Evolutionary conservation across 164 flowering plant genomes (phyloP), one percentile per base, ranked within the genome.

Genomic region (Annona cherimola): DNA sequence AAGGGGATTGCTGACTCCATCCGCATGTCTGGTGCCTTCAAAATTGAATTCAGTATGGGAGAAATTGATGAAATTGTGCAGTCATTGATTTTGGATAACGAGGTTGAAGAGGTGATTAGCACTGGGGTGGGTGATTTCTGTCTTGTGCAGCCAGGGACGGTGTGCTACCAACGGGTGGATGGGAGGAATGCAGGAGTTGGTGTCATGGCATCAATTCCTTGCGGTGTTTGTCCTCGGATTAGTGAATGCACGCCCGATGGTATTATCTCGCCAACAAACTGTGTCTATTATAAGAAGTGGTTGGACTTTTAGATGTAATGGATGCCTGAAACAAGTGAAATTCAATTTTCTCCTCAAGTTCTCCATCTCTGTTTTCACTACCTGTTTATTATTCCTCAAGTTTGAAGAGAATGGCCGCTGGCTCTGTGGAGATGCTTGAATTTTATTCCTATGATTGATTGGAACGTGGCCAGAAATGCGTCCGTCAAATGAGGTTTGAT

Each of bases 161-260:
- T 67, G 57, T 96, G 97, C 71, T 96, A 91, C 70, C 87, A 70
- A 69, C 61, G 71, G 60, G 66, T 62, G 19, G 75, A 62, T 14
- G 71, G 43, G 45, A 75, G 76, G 68, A 84, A 66, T 67, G 74
- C 84, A 1, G 79, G 70, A 57, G 63, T 12, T 0, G 89, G 88
- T 5, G 84, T 86, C 3, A 63, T 93, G 81, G 86, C 90, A 77
- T 85, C 93, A 43, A 84, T 90, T 61, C 99, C 97, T 11, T 95
- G 99, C 72, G 98, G 96, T 54, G 90, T 84, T 76, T 95, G 99
- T 79, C 98, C 97, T 0, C 71, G 83, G 61, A 85, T 91, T 20
- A 79, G 70, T 55, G 69, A 76, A 3, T 95, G 98, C 76, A 83
- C 97, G 14, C 94, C 93, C 12, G 91, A 87, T 80, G 99, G 99